A percentile compares a stretch with the other conserved stretches of the same genome.
phyloP scores from a whole-genome alignment of 2,329 filamentous ascomycete genomes.

The Emericellopsis cladophorae region DNA sequence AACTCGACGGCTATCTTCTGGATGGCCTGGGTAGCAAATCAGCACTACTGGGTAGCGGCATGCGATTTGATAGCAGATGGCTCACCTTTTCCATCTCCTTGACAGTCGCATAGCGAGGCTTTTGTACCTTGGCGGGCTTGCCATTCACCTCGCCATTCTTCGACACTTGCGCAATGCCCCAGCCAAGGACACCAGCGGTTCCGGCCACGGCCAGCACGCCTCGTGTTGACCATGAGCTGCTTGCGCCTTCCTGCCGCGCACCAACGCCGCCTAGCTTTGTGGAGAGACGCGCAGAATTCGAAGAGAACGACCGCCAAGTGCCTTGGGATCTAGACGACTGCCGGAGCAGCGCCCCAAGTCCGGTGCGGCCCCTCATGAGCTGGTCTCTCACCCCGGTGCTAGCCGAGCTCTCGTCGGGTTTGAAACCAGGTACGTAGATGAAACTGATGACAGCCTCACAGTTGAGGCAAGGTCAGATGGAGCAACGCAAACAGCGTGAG shows the following conservation, averaged over 20 bases:
- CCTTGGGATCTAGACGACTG: background rate
- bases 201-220: conserved; percentile 2
- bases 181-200: conserved; percentile 2
- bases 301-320: background rate
- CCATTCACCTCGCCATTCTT: background rate
- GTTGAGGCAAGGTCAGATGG: too few relatives aligned
- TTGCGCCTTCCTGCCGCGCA: background rate
- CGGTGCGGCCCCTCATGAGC: background rate
- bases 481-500: too few relatives aligned
- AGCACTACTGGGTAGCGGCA: background rate
- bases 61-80: background rate
- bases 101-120: conserved; percentile 21
- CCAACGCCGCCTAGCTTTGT: background rate
- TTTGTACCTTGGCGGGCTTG: background rate
- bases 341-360: background rate
- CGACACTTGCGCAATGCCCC: background rate
- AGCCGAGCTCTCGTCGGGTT: too few relatives aligned
- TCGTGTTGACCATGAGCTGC: conserved; percentile 1
- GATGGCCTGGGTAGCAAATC: conserved; percentile 29
- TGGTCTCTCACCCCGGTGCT: too few relatives aligned
- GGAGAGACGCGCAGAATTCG: background rate
- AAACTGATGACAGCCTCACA: too few relatives aligned
- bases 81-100: conserved; percentile 15
- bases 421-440: too few relatives aligned
- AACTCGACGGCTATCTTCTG: conserved; percentile 37